Evolutionary conservation across 2,329 filamentous ascomycete genomes (phyloP).

Genomic region (Fusarium sp.): DNA sequence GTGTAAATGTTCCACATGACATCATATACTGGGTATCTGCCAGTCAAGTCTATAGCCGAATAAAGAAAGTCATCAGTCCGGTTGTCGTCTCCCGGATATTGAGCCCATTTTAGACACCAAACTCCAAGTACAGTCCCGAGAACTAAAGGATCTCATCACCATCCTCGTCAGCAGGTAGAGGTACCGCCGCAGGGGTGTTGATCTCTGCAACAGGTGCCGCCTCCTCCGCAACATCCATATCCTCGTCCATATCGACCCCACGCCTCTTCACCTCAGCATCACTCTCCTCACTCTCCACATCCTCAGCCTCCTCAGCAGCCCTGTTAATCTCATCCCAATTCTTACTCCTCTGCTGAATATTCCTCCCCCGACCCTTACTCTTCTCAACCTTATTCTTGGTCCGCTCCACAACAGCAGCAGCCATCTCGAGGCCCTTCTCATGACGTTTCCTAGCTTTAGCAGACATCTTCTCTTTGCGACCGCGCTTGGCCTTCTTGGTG

Average conservation of each 20-base stretch:
- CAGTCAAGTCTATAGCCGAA: slow-evolving; percentile 30
- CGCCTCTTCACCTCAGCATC: slow-evolving; percentile 30
- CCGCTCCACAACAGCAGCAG: slow-evolving; percentile 66
- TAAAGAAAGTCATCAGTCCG: slow-evolving; percentile 23
- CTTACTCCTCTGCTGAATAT: slow-evolving; percentile 59
- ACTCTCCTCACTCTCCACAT: background rate
- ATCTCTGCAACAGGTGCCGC: background rate
- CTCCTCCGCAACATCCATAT: slow-evolving; percentile 43
- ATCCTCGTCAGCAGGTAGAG: slow-evolving; percentile 40
- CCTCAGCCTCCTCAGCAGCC: slow-evolving; percentile 32
- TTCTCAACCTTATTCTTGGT: slow-evolving; percentile 63
- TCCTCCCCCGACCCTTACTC: slow-evolving; percentile 59
- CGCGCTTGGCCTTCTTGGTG: slow-evolving; percentile 69
- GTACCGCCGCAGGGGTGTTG: background rate
- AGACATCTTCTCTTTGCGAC: slow-evolving; percentile 63
- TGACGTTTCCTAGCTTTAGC: slow-evolving; percentile 63
- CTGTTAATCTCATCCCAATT: slow-evolving; percentile 68
- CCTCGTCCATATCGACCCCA: slow-evolving; percentile 47
- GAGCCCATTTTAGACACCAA: slow-evolving; percentile 40
- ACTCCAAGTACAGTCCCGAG: slow-evolving; percentile 33
- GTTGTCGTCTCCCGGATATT: slow-evolving; percentile 23
- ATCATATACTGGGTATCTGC: slow-evolving; percentile 36
- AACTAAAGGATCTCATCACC: slow-evolving; percentile 47
- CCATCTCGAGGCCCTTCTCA: slow-evolving; percentile 66
- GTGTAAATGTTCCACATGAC: slow-evolving; percentile 11